Base-by-base conservation (phyloP, 1,139 yeast species). In the Taiozyma onychis region DNA sequence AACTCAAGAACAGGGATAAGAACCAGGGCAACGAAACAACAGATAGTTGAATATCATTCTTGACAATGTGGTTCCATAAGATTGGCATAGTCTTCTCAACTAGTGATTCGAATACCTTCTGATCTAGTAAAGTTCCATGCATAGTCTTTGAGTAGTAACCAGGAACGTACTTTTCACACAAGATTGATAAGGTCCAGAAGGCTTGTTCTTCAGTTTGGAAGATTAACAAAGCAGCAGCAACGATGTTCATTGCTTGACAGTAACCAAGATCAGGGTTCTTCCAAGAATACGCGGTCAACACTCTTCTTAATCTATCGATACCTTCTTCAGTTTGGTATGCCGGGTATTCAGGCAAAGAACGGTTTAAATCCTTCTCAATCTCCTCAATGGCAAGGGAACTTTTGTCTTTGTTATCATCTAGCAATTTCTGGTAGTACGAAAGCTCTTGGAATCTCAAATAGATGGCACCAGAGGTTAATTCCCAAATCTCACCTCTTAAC, bases 191-290 rank as follows among this genome's bases (percentile, higher is more conserved):
- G 52, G 95, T 80, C 98, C 98, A 95, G 64, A 90, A 95, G 0
- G 97, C 98, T 67, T 95, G 99, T 57, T 93, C 99, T 66, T 95
- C 99, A 9, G 95, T 86, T 86, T 90, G 91, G 66, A 86, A 91
- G 49, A 95, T 93, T 53, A 95, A 74, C 49, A 95, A 70, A 0
- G 97, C 97, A 1, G 99, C 99, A 1, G 85, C 88, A 8, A 95
- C 97, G 51, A 95, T 95, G 66, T 95, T 95, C 99, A 95, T 95
- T 1, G 99, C 99, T 66, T 95, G 99, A 66, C 99, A 95, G 67
- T 95, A 95, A 0, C 99, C 99, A 24, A 95, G 89, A 48, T 93
- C 97, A 0, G 97, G 97, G 64, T 91, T 90, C 60, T 88, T 88
- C 98, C 98, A 93, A 0, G 97, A 88, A 63, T 90, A 95, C 0